Evolutionary conservation across 495 filamentous ascomycete species (phyloP).

Genomic region (Neurospora sp.): DNA sequence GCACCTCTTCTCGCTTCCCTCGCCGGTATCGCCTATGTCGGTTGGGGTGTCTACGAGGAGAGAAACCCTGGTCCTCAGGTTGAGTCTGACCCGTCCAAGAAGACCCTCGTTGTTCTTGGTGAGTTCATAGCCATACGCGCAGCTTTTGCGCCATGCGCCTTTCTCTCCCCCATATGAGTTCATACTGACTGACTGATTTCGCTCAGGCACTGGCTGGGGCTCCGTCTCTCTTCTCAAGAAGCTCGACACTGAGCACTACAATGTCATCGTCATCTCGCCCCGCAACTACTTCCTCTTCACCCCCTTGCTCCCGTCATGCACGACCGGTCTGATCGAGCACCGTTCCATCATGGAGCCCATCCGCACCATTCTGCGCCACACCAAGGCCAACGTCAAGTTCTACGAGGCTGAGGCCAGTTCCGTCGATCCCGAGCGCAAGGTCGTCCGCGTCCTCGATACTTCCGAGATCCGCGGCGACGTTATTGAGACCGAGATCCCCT

Average conservation of each 20-base stretch:
- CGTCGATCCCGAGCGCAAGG: constrained; percentile 85
- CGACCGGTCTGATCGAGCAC: constrained; percentile 94
- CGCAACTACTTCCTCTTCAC: constrained; percentile 99
- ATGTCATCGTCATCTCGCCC: constrained; percentile 91
- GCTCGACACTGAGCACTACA: constrained; percentile 96
- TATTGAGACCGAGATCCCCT: constrained; percentile 78
- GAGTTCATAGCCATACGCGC: constrained; percentile 22
- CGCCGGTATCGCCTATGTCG: constrained; percentile 56
- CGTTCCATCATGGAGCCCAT: constrained; percentile 99
- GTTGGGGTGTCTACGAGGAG: constrained; percentile 71
- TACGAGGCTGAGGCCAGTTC: constrained; percentile 98
- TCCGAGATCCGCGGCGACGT: constrained; percentile 85
- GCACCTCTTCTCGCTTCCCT: constrained; percentile 60
- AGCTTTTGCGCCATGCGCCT: neutral
- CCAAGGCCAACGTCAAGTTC: constrained; percentile 83
- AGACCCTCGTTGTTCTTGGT: constrained; percentile 95
- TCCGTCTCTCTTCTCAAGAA: constrained; percentile 95
- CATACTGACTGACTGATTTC: constrained; percentile 11
- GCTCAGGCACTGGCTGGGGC: constrained; percentile 86
- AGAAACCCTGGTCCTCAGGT: constrained; percentile 74
- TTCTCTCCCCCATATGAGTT: neutral
- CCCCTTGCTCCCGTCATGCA: constrained; percentile 90
- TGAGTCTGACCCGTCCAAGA: constrained; percentile 78
- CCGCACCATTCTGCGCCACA: constrained; percentile 85
- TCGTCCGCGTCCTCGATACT: constrained; percentile 80